Evolutionary conservation across 495 filamentous ascomycete genomes (phyloP), one percentile per base, ranked within the genome.

Genomic region (Penicillium desertorum): DNA sequence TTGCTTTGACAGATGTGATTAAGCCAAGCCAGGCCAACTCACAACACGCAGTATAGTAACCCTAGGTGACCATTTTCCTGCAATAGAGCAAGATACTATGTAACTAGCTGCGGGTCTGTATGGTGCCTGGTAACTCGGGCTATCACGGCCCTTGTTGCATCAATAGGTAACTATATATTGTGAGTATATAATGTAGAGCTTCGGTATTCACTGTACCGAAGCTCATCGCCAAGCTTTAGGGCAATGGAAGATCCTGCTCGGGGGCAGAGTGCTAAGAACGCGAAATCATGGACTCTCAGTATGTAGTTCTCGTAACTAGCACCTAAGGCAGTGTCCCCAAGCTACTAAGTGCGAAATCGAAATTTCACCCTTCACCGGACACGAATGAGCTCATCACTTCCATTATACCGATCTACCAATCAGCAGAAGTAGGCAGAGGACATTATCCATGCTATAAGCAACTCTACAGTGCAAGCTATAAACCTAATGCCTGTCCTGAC

Each of bases 401-500:
- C 7, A 14, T n/a, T 8, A 45, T n/a, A 45, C 14, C 6, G 5
- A 23, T 45, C 10, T 44, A 34, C 25, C n/a, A 22, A 19, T 53
- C 29, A 20, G 22, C 7, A 7, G 23, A 32, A 46, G 19, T 17
- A 36, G 12, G 1, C 9, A n/a, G 12, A 17, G 17, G 41, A 32
- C 42, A 55, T 16, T 17, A 36, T 45, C 6, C 10, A 27, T 25
- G 6, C 11, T 16, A 39, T 4, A 34, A 41, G 27, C 11, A 23
- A 47, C 23, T 20, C 20, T 20, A 14, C 41, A 17, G 41, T 22
- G 14, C 14, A 32, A 39, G 37, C 27, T 41, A 5, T 39, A 29
- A 12, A 48, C 22, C 2, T 27, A 30, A 55, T 30, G 45, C 42
- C 56, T 45, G 47, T 60, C n/a, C 39, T 32, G 42, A 45, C 16